These are phyloP conservation scores for Claviceps digitariae DNA, from an alignment of 2,329 filamentous ascomycete genomes.

Conservation along the genomic window DNA sequence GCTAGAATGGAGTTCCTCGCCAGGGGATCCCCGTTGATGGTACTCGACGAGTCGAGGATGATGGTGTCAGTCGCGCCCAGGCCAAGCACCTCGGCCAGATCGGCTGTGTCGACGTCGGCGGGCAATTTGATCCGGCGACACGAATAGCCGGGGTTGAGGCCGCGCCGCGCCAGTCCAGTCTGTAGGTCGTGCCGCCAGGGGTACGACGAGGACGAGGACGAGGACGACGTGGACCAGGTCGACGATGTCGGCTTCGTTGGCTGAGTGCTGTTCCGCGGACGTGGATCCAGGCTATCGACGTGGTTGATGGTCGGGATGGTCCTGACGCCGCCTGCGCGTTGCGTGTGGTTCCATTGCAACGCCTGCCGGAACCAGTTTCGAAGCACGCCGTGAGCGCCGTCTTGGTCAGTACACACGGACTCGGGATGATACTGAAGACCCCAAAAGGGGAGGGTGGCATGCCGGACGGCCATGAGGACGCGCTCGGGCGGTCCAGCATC, in stretches of 20 bases:
- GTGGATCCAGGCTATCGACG: constrained; percentile 12
- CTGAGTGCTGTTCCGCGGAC: background rate
- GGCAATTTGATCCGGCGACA: constrained; percentile 30
- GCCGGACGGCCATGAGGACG: constrained; percentile 65
- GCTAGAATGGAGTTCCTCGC: constrained; percentile 61
- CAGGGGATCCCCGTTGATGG: constrained; percentile 26
- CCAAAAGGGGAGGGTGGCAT: constrained; percentile 60
- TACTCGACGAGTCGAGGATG: constrained; percentile 47
- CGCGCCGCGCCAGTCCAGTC: constrained; percentile 16
- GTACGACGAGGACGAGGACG: constrained; percentile 1
- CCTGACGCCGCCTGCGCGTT: constrained; percentile 8
- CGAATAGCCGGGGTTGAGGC: constrained; percentile 21
- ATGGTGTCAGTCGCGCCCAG: constrained; percentile 31
- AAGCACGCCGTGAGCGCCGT: constrained; percentile 49
- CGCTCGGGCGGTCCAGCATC: constrained; percentile 22
- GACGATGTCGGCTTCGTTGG: too few relatives aligned
- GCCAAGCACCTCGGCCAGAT: constrained; percentile 39
- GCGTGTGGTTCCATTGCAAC: constrained; percentile 40
- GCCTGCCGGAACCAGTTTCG: constrained; percentile 63
- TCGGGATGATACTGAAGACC: constrained; percentile 87
- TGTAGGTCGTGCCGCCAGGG: constrained; percentile 14
- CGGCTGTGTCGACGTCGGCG: constrained; percentile 32
- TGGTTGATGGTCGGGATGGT: constrained; percentile 1
- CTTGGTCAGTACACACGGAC: constrained; percentile 64
- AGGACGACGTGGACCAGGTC: background rate